Percentiles rank a stretch among this genome's conserved stretches.
Evolutionary conservation across 495 filamentous ascomycete genomes (phyloP).

Genomic region (Geopyxis carbonaria): DNA sequence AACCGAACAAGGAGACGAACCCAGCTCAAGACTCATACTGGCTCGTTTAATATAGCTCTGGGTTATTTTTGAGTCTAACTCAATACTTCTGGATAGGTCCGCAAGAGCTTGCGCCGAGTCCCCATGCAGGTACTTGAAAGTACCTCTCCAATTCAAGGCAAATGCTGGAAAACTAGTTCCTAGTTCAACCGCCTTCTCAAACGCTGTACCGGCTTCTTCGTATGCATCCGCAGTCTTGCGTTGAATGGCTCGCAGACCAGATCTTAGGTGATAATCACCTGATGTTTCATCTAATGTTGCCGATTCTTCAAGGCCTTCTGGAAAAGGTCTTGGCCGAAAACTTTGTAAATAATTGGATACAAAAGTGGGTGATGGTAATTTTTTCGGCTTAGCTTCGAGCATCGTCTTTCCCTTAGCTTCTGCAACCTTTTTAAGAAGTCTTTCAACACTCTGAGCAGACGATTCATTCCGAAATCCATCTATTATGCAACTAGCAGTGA

Average conservation of each 20-base stretch:
- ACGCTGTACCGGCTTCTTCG: conserved; percentile 65
- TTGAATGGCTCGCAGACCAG: conserved; percentile 61
- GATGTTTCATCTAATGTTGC: conserved; percentile 58
- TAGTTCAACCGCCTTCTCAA: conserved; percentile 71
- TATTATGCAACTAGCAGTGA: conserved; percentile 97
- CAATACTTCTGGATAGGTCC: conserved; percentile 81
- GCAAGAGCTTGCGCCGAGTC: conserved; percentile 64
- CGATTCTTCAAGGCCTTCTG: conserved; percentile 64
- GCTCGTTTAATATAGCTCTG: conserved; percentile 98
- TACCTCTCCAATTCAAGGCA: conserved; percentile 90
- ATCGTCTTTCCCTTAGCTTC: conserved; percentile 82
- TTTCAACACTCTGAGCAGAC: conserved; percentile 77
- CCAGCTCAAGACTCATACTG: conserved; percentile 92
- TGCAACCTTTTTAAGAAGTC: conserved; percentile 89
- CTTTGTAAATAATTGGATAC: conserved; percentile 98
- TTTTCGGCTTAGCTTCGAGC: conserved; percentile 47
- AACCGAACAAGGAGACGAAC: conserved; percentile 32
- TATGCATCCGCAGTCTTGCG: conserved; percentile 80
- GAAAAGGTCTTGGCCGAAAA: conserved; percentile 66
- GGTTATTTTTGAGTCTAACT: conserved; percentile 67
- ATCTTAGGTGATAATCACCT: conserved; percentile 68
- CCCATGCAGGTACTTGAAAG: conserved; percentile 80
- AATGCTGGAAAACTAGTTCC: conserved; percentile 67
- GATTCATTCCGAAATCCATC: conserved; percentile 82
- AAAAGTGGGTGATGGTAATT: conserved; percentile 83